Evolutionary conservation across 805 yeast genomes (phyloP).

Genomic region (Metschnikowia proteae): DNA sequence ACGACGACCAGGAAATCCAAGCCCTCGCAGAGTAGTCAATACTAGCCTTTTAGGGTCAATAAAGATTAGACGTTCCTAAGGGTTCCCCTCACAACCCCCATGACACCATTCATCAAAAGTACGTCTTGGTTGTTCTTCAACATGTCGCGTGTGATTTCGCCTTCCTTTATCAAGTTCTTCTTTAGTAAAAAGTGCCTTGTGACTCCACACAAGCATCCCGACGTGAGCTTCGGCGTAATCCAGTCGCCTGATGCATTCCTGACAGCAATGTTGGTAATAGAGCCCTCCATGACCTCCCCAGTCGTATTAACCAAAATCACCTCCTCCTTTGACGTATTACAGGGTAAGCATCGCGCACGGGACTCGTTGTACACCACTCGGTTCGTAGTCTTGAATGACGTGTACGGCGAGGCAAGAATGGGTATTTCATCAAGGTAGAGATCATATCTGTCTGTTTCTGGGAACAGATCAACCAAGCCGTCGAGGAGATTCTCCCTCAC

Average conservation of each 20-base stretch:
- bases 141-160: conserved; percentile 42
- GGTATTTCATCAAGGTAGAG: conserved; percentile 58
- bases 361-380: conserved; percentile 63
- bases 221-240: conserved; percentile 74
- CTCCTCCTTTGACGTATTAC: conserved; percentile 56
- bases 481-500: conserved; percentile 26
- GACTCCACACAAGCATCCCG: conserved; percentile 86
- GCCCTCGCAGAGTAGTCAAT: conserved; percentile 5
- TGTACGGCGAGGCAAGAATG: conserved; percentile 62
- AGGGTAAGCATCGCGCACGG: conserved; percentile 46
- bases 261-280: conserved; percentile 77
- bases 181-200: conserved; percentile 61
- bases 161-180: conserved; percentile 53
- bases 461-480: conserved; percentile 22
- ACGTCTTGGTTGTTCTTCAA: conserved; percentile 64
- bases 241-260: conserved; percentile 47
- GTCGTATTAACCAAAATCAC: conserved; percentile 56
- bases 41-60: not conserved
- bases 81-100: conserved; percentile 69
- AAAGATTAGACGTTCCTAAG: conserved; percentile 23
- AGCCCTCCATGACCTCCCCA: conserved; percentile 69
- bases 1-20: conserved; percentile 51
- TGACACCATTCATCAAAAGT: conserved; percentile 73
- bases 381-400: conserved; percentile 82
- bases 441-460: conserved; percentile 41